Conservation (phyloP, 2,329 filamentous ascomycete genomes). For the Clarireedia paspali region DNA sequence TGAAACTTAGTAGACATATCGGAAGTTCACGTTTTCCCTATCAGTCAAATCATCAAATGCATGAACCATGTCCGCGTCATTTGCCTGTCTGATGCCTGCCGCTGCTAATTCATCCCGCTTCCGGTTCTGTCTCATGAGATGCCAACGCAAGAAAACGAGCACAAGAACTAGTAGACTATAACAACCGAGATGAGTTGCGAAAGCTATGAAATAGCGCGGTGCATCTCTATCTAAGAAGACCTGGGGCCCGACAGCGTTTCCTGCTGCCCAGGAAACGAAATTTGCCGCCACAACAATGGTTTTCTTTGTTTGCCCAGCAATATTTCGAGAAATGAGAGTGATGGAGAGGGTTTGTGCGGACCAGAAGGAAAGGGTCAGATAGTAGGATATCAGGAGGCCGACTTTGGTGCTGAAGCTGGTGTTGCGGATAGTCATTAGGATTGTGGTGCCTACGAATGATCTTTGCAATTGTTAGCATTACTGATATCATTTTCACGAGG, state of each 20-base stretch:
- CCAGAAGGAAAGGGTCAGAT: constrained; percentile 73
- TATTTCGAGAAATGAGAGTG: constrained; percentile 49
- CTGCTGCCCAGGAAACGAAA: constrained; percentile 49
- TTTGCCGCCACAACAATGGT: constrained; percentile 47
- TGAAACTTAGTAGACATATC: constrained; percentile 13
- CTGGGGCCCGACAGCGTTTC: constrained; percentile 45
- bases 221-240: constrained; percentile 45
- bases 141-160: constrained; percentile 3
- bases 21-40: constrained; percentile 23
- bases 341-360: constrained; percentile 60
- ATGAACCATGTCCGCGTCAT: constrained; percentile 19
- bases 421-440: constrained; percentile 62
- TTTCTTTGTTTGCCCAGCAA: constrained; percentile 56
- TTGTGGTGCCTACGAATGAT: constrained; percentile 63
- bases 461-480: constrained; percentile 29
- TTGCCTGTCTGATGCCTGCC: neutral
- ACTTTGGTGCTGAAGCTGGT: constrained; percentile 49
- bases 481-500: neutral
- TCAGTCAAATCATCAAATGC: constrained; percentile 29
- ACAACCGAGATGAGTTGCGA: constrained; percentile 46
- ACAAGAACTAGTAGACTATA: constrained; percentile 19
- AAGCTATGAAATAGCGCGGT: constrained; percentile 45
- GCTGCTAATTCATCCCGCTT: constrained; percentile 6
- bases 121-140: constrained; percentile 6
- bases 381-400: constrained; percentile 65